Percentiles rank a stretch among this genome's conserved stretches.
phyloP scores from a whole-genome alignment of 2,329 filamentous ascomycete species.

The Ophiostoma himal-ulmi region DNA sequence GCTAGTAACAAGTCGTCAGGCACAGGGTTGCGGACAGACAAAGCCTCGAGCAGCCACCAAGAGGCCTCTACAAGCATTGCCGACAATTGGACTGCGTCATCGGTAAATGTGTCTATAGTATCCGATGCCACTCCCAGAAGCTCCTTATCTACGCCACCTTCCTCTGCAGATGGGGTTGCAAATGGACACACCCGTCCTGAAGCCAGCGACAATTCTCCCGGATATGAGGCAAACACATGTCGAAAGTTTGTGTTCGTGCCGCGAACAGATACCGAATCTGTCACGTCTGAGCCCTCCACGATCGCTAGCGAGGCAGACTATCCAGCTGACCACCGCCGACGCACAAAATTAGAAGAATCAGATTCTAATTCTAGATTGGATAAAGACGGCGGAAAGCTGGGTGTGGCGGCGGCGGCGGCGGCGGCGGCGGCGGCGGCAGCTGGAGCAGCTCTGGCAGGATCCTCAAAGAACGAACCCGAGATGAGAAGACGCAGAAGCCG shows the following conservation, averaged over 20 bases:
- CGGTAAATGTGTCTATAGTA: background rate
- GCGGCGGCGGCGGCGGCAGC: background rate
- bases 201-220: constrained; percentile 1
- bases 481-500: constrained; percentile 35
- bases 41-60: background rate
- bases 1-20: background rate
- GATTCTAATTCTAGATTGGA: background rate
- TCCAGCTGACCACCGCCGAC: background rate
- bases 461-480: constrained; percentile 7
- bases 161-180: background rate
- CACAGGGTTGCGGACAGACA: background rate
- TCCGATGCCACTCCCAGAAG: constrained; percentile 20
- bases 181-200: background rate
- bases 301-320: background rate
- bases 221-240: constrained; percentile 41
- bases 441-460: background rate
- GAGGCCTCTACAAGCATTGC: background rate
- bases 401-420: constrained; percentile 17
- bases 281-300: constrained; percentile 13
- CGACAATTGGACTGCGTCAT: background rate
- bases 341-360: background rate
- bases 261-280: constrained; percentile 27
- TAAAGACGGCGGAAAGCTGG: background rate
- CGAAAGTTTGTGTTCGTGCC: constrained; percentile 34
- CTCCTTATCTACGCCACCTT: background rate